Evolutionary conservation across 1,284 basidiomycete species (phyloP).

Genomic region (Ceratobasidium sp.): DNA sequence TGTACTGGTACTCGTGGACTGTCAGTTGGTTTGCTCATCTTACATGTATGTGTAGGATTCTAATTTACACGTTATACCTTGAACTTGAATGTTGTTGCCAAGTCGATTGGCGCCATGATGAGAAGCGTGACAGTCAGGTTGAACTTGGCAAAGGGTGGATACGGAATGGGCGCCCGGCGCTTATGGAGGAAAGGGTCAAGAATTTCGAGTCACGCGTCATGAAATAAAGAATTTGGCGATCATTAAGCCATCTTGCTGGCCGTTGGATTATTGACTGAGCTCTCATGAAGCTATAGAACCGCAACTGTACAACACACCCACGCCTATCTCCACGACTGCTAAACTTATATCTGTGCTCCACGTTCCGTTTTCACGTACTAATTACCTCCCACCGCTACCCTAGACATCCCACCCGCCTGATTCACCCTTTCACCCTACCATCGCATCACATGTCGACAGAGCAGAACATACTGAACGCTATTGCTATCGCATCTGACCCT

Average conservation of each 20-base stretch:
- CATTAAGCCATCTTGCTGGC: constrained; percentile 34
- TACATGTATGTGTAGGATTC: constrained; percentile 12
- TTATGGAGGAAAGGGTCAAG: constrained; percentile 29
- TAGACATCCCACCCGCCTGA: not conserved
- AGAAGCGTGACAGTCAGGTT: too few species aligned
- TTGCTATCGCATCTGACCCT: constrained; percentile 86
- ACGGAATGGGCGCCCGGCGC: constrained; percentile 16
- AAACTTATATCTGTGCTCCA: constrained; percentile 28
- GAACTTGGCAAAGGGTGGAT: too few species aligned
- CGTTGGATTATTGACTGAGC: constrained; percentile 25
- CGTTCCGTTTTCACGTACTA: constrained; percentile 36
- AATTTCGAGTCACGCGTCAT: constrained; percentile 44
- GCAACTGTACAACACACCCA: constrained; percentile 33
- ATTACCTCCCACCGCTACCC: constrained; percentile 26
- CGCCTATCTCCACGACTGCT: not conserved
- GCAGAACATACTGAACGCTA: constrained; percentile 81
- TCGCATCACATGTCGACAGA: constrained; percentile 47
- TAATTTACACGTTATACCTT: constrained; percentile 42
- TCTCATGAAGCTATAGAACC: constrained; percentile 38
- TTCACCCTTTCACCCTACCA: constrained; percentile 1
- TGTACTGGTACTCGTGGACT: constrained; percentile 33
- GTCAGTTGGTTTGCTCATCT: not conserved
- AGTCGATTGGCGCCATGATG: not conserved
- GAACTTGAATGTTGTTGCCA: not conserved
- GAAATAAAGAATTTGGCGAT: constrained; percentile 37